These are phyloP conservation scores for Rhododendron ferrugineum DNA, from an alignment of 148 eudicot species.

Conservation along the genomic window DNA sequence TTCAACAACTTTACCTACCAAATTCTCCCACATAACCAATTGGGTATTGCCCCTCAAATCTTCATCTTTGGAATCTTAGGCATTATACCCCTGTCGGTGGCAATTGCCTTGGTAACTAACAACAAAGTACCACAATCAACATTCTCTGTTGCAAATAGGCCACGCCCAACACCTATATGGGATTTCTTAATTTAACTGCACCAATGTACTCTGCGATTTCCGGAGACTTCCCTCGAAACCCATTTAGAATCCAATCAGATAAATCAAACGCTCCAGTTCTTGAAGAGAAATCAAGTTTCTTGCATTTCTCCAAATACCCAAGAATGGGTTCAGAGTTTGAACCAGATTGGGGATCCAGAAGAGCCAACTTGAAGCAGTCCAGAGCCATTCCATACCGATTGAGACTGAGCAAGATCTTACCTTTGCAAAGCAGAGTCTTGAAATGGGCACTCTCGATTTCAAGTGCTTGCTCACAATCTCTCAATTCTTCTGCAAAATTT, in stretches of 20 bases:
- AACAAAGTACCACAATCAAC: conserved; percentile 59
- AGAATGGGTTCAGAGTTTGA: conserved; percentile 46
- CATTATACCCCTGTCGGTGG: conserved; percentile 75
- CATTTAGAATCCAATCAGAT: conserved; percentile 60
- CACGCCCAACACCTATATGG: conserved; percentile 72
- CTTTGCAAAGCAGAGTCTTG: conserved; percentile 79
- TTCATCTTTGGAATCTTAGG: conserved; percentile 27
- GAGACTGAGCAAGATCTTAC: conserved; percentile 64
- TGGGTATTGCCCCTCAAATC: conserved; percentile 51
- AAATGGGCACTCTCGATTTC: conserved; percentile 46
- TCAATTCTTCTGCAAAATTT: conserved; percentile 38
- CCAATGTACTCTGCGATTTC: conserved; percentile 78
- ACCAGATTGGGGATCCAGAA: conserved; percentile 41
- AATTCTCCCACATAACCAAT: conserved; percentile 75
- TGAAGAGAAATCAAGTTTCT: conserved; percentile 17
- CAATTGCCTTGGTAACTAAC: conserved; percentile 68
- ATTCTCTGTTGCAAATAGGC: conserved; percentile 65
- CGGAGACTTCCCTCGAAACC: conserved; percentile 53
- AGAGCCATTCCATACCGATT: conserved; percentile 47
- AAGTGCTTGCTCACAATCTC: conserved; percentile 71
- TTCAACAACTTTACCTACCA: conserved; percentile 56
- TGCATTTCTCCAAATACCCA: conserved; percentile 59
- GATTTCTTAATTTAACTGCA: conserved; percentile 65
- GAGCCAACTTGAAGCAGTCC: conserved; percentile 52
- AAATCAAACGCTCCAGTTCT: conserved; percentile 70